Evolutionary conservation across 176 grass and related monocot species (phyloP).

Genomic region (Carex kokanica): DNA sequence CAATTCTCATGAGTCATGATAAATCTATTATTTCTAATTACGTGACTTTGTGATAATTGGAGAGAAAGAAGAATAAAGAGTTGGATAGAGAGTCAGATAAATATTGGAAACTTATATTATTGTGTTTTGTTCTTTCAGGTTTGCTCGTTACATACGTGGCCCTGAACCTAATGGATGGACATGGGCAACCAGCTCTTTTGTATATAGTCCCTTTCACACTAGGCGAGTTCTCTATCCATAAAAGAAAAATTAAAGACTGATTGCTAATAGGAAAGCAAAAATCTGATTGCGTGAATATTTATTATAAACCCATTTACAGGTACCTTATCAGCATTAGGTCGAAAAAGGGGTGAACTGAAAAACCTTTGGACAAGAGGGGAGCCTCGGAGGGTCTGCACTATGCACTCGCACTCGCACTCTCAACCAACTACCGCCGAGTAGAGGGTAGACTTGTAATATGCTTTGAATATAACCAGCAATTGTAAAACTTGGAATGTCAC

Average conservation of each 20-base stretch:
- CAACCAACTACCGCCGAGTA: background rate
- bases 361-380: slow-evolving; percentile 88
- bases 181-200: slow-evolving; percentile 92
- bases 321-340: slow-evolving; percentile 63
- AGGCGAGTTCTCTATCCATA: slow-evolving; percentile 40
- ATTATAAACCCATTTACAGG: slow-evolving; percentile 28
- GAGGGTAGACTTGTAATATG: background rate
- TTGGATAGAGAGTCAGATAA: background rate
- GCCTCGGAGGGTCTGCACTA: slow-evolving; percentile 65
- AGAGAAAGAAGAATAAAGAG: background rate
- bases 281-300: background rate
- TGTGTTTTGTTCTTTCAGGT: slow-evolving; percentile 34
- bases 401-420: slow-evolving; percentile 26
- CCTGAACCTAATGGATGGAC: slow-evolving; percentile 95
- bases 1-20: background rate
- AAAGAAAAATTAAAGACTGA: background rate
- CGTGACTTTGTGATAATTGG: background rate
- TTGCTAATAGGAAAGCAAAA: background rate
- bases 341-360: slow-evolving; percentile 69
- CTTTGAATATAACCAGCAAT: background rate
- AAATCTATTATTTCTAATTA: background rate
- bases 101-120: background rate
- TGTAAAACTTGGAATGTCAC: background rate
- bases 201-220: slow-evolving; percentile 97
- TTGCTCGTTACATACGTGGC: slow-evolving; percentile 87